These are phyloP conservation scores for Entomophthora muscae DNA, from an alignment of 371 early-diverging fungal genomes.

Conservation along the genomic window DNA sequence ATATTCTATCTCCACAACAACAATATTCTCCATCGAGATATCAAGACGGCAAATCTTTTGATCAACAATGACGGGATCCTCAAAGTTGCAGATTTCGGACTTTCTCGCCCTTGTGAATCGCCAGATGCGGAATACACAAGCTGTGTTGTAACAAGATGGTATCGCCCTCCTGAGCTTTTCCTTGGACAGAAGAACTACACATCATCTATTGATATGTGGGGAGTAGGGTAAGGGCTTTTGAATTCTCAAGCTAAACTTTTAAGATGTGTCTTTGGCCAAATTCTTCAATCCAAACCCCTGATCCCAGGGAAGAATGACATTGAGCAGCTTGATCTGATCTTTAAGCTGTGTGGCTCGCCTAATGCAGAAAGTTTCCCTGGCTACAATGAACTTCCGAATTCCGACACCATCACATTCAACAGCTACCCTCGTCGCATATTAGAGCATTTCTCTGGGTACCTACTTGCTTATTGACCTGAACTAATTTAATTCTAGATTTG, in stretches of 20 bases:
- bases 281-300: slow-evolving; percentile 54
- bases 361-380: slow-evolving; percentile 49
- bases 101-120: slow-evolving; percentile 59
- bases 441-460: slow-evolving; percentile 3
- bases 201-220: slow-evolving; percentile 95
- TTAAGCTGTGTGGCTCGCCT: slow-evolving; percentile 26
- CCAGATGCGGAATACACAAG: slow-evolving; percentile 49
- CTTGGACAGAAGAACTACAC: slow-evolving; percentile 72
- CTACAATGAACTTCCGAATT: slow-evolving; percentile 41
- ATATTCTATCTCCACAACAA: slow-evolving; percentile 69
- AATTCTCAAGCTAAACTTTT: not conserved
- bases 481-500: slow-evolving; percentile 9
- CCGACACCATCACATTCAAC: slow-evolving; percentile 16
- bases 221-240: slow-evolving; percentile 54
- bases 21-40: slow-evolving; percentile 73
- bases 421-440: not conserved
- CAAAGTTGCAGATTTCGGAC: slow-evolving; percentile 94
- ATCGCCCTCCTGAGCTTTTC: slow-evolving; percentile 94
- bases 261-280: slow-evolving; percentile 70
- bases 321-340: slow-evolving; percentile 65
- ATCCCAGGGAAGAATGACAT: slow-evolving; percentile 63
- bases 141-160: slow-evolving; percentile 96
- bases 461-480: slow-evolving; percentile 10
- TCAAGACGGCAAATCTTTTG: slow-evolving; percentile 27
- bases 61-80: slow-evolving; percentile 34